Percentiles rank a stretch among this genome's conserved stretches.
These are phyloP conservation scores for Rhytidhysteron rufulum DNA, from an alignment of 2,329 filamentous ascomycete genomes.

Conservation along the genomic window DNA sequence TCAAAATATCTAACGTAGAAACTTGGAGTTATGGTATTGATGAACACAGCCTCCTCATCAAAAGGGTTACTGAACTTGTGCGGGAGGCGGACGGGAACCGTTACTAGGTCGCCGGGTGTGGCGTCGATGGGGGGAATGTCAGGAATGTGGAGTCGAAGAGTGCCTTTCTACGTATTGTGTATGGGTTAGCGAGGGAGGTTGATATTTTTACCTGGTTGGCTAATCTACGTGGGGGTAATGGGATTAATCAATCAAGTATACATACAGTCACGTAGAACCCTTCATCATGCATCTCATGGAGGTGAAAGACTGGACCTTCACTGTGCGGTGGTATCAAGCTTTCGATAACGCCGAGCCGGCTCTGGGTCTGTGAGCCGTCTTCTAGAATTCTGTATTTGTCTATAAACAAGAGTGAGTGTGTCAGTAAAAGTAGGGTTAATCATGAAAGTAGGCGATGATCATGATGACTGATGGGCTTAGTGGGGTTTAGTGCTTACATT, in stretches of 20 bases:
- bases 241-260: too few species aligned
- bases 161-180: conserved; percentile 5
- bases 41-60: conserved; percentile 7
- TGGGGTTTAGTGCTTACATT: conserved; percentile 4
- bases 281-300: conserved; percentile 10
- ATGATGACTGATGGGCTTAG: too few species aligned
- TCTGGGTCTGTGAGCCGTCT: conserved; percentile 7
- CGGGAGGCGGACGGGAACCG: conserved; percentile 7
- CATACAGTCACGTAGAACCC: conserved; percentile 6
- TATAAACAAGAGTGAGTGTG: neutral
- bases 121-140: conserved; percentile 5
- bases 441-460: too few species aligned
- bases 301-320: conserved; percentile 7
- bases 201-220: too few species aligned
- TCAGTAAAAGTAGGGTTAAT: too few species aligned
- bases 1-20: conserved; percentile 7
- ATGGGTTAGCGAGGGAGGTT: neutral
- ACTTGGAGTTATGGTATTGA: conserved; percentile 7
- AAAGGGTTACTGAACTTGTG: conserved; percentile 9
- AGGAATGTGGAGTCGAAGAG: conserved; percentile 7
- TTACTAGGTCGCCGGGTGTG: conserved; percentile 6
- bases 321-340: conserved; percentile 5
- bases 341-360: conserved; percentile 6
- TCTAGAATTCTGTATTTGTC: conserved; percentile 8
- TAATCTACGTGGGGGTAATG: too few species aligned